Percentiles rank a stretch among this genome's conserved stretches.
phyloP scores from a whole-genome alignment of 176 grass and related monocot genomes.

The Thinopyrum elongatum region DNA sequence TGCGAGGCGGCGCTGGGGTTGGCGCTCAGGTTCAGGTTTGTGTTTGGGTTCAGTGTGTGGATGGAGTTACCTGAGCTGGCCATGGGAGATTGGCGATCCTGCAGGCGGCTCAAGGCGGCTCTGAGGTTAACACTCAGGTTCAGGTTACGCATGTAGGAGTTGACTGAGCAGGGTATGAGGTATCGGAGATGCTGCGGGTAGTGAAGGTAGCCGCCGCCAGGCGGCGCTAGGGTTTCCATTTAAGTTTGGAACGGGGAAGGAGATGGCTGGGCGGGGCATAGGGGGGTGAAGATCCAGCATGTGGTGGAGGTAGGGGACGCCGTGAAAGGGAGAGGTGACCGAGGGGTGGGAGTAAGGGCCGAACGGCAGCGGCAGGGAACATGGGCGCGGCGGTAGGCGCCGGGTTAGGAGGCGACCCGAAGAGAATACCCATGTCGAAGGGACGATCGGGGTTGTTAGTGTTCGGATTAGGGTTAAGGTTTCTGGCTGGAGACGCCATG shows the following conservation, averaged over 20 bases:
- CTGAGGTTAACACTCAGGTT: background rate
- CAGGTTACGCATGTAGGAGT: background rate
- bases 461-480: slow-evolving; percentile 54
- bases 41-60: background rate
- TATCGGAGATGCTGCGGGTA: background rate
- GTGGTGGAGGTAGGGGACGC: slow-evolving; percentile 63
- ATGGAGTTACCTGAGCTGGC: background rate
- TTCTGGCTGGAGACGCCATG: slow-evolving; percentile 75
- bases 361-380: background rate
- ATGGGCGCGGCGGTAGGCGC: slow-evolving; percentile 46
- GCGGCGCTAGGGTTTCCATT: slow-evolving; percentile 39
- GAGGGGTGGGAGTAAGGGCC: background rate
- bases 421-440: slow-evolving; percentile 58
- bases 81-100: background rate
- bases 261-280: slow-evolving; percentile 36
- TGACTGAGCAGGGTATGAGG: background rate
- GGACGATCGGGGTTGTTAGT: slow-evolving; percentile 1
- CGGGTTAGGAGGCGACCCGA: slow-evolving; percentile 51
- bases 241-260: background rate
- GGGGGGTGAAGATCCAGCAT: slow-evolving; percentile 35
- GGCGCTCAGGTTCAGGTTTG: slow-evolving; percentile 24
- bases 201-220: background rate
- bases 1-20: slow-evolving; percentile 48
- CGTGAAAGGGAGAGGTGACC: background rate
- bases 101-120: background rate